Conservation (phyloP, 257 asterid genomes). For the Buddleja alternifolia region DNA sequence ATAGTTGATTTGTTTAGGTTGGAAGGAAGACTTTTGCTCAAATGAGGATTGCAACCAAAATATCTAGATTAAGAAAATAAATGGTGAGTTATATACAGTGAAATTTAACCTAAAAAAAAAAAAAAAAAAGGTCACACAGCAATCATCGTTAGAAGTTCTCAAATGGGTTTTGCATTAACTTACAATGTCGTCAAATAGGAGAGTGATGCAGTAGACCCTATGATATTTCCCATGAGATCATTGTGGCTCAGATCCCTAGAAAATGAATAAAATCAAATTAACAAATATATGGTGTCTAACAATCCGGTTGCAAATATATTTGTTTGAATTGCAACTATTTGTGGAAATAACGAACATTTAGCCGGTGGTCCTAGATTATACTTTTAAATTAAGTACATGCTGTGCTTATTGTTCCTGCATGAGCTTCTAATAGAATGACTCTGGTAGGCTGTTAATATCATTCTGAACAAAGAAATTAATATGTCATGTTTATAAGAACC, state of each 20-base stretch:
- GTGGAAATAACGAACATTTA: background rate
- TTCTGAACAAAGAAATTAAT: background rate
- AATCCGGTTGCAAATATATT: background rate
- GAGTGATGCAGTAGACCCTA: slow-evolving; percentile 40
- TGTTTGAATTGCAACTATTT: background rate
- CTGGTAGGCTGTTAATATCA: background rate
- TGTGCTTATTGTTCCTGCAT: background rate
- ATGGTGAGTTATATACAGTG: slow-evolving; percentile 10
- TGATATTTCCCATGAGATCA: slow-evolving; percentile 56
- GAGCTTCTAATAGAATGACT: slow-evolving; percentile 7
- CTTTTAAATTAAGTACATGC: background rate
- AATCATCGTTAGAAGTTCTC: background rate
- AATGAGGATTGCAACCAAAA: slow-evolving; percentile 54
- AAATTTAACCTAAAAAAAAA: background rate
- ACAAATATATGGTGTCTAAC: slow-evolving; percentile 1
- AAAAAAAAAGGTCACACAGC: background rate
- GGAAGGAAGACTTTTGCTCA: slow-evolving; percentile 39
- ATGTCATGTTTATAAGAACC: background rate
- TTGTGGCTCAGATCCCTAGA: slow-evolving; percentile 71
- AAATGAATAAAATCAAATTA: slow-evolving; percentile 13
- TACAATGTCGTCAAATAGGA: slow-evolving; percentile 51
- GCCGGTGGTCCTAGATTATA: slow-evolving; percentile 17
- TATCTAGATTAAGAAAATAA: slow-evolving; percentile 42
- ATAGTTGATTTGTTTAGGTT: slow-evolving; percentile 41
- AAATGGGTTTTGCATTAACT: slow-evolving; percentile 25